Base-by-base conservation (phyloP, 2,329 filamentous ascomycete species). In the Diaporthe humulicola region DNA sequence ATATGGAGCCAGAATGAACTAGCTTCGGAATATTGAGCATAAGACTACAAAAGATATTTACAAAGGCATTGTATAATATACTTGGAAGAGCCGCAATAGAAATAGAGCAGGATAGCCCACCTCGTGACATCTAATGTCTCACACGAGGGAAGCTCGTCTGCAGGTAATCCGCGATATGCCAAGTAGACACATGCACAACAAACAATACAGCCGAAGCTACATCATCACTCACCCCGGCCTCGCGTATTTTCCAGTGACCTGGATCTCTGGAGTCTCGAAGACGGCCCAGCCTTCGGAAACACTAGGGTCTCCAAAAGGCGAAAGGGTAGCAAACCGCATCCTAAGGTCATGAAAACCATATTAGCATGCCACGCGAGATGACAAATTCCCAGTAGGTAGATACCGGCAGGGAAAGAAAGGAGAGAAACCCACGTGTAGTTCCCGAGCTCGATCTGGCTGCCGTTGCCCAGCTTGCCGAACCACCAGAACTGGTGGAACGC, bases 381-480 rank as follows among this genome's bases (percentile, higher is more conserved):
- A 9, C 0, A 3, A 19, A 12, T 22, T 10, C 14, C 17, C 52
- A 22, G 22, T 36, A 71, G 14, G 19, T 28, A 36, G 17, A 17
- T 57, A 17, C 50, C 25, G 50, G n/a, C 5, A 30, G 50, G 25
- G 19, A 8, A n/a, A 2, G 8, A 15, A 7, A 14, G 12, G 19
- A 17, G 25, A 7, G 14, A 12, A 3, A 52, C 70, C 66, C 70
- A 72, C 70, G 70, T 72, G 33, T 72, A 72, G 57, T 72, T 72
- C 12, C 70, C 70, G 3, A 52, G 54, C 28, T 60, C 70, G 33
- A 72, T 66, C 56, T 72, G 70, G 33, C 70, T 72, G 2, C 70
- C 70, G 33, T 72, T 72, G 28, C 54, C 70, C 40, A 72, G 70
- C 42, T 72, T 72, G 25, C 70, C 70, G 42, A 72, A 72, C 70